These are phyloP conservation scores for Pestalotiopsis fici DNA, from an alignment of 2,329 filamentous ascomycete species.

Conservation along the genomic window DNA sequence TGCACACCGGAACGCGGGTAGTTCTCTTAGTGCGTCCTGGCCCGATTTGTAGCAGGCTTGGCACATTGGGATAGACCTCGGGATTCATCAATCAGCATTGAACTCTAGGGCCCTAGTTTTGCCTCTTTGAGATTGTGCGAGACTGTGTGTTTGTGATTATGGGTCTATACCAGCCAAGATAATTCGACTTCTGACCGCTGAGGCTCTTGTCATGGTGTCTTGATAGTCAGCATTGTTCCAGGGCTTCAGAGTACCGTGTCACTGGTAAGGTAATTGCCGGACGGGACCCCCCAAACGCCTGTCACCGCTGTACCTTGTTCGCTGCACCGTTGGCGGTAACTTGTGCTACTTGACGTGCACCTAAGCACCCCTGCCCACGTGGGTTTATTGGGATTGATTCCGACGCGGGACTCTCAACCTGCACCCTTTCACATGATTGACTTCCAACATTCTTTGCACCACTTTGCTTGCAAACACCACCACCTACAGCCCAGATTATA, in stretches of 20 bases:
- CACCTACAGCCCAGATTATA: not conserved
- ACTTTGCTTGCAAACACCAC: not conserved
- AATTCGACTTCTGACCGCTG: too few species aligned
- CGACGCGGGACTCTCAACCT: not conserved
- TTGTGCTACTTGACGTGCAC: not conserved
- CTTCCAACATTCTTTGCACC: not conserved
- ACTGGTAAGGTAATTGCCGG: not conserved
- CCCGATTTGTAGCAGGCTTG: not conserved
- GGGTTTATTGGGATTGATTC: not conserved
- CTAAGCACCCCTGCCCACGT: not conserved
- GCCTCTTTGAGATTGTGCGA: not conserved
- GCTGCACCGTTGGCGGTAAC: not conserved
- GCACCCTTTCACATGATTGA: not conserved
- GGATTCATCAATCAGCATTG: not conserved
- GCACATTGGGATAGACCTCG: not conserved
- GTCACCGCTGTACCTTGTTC: not conserved
- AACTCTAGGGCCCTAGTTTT: not conserved
- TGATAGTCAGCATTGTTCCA: too few species aligned
- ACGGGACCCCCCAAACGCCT: not conserved
- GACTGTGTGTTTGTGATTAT: not conserved
- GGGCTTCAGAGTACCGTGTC: not conserved
- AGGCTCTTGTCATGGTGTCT: too few species aligned
- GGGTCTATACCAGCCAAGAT: too few species aligned
- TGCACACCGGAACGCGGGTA: not conserved
- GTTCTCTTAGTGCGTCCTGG: not conserved